A percentile compares a stretch with the other conserved stretches of the same genome.
Evolutionary conservation across 2,329 filamentous ascomycete species (phyloP).

Genomic region (Aspergillus sp.): DNA sequence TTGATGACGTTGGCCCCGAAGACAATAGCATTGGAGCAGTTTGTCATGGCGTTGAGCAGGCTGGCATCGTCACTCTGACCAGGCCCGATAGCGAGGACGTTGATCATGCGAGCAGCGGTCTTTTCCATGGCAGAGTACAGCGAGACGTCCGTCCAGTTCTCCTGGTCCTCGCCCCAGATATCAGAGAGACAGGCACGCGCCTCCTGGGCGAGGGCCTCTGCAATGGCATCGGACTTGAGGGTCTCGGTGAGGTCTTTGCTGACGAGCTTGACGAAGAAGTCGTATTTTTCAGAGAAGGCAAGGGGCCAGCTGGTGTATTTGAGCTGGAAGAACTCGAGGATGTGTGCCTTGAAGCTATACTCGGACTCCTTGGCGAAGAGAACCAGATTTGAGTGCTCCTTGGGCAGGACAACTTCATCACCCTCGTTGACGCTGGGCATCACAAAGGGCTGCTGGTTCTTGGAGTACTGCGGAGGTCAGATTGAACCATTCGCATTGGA

Average conservation of each 20-base stretch:
- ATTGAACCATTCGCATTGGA: too few species aligned
- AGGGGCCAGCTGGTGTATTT: slow-evolving; percentile 17
- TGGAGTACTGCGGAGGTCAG: slow-evolving; percentile 9
- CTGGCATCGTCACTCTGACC: slow-evolving; percentile 6
- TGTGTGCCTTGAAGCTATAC: slow-evolving; percentile 16
- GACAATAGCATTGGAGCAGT: slow-evolving; percentile 16
- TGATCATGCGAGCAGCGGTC: slow-evolving; percentile 12
- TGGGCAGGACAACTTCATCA: slow-evolving; percentile 16
- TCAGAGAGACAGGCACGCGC: slow-evolving; percentile 13
- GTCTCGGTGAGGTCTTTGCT: slow-evolving; percentile 18
- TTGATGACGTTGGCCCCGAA: slow-evolving; percentile 15
- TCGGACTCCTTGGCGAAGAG: slow-evolving; percentile 14
- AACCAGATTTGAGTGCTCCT: slow-evolving; percentile 9
- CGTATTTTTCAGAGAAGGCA: slow-evolving; percentile 14
- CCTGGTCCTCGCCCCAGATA: slow-evolving; percentile 13
- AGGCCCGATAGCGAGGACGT: slow-evolving; percentile 15
- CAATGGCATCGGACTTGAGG: slow-evolving; percentile 9
- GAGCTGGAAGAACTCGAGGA: slow-evolving; percentile 16
- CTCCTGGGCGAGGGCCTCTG: slow-evolving; percentile 12
- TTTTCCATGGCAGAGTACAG: slow-evolving; percentile 16
- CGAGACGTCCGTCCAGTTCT: slow-evolving; percentile 11
- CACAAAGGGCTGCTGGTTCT: slow-evolving; percentile 14
- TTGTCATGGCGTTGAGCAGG: slow-evolving; percentile 14
- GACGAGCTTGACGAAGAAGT: slow-evolving; percentile 16
- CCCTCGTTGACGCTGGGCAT: slow-evolving; percentile 17